These are phyloP conservation scores for Exophiala aquamarina DNA, from an alignment of 2,329 filamentous ascomycete species.

Conservation along the genomic window DNA sequence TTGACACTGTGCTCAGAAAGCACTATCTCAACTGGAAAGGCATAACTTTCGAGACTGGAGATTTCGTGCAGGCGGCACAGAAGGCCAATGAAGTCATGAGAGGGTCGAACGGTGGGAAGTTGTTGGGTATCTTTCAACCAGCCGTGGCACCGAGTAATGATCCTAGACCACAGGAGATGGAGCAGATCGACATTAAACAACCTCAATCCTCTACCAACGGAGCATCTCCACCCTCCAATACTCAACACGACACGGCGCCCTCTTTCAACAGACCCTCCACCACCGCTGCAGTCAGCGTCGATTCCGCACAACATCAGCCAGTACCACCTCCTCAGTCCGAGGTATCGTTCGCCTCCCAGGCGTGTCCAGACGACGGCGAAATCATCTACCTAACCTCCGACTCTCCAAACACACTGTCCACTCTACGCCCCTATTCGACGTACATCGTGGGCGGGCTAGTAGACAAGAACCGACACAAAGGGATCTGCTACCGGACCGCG, in stretches of 20 bases:
- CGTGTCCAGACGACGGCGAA: conserved; percentile 44
- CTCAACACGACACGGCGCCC: background rate
- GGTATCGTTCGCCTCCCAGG: background rate
- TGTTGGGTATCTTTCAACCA: conserved; percentile 57
- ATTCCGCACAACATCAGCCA: conserved; percentile 9
- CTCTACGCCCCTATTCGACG: conserved; percentile 81
- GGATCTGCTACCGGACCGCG: conserved; percentile 83
- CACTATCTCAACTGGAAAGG: conserved; percentile 79
- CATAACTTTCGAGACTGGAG: conserved; percentile 59
- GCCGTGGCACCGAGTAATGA: background rate
- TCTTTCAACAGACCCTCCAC: background rate
- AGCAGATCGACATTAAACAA: background rate
- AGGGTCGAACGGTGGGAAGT: conserved; percentile 52
- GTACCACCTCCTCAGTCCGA: background rate
- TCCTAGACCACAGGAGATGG: background rate
- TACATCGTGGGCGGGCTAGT: conserved; percentile 95
- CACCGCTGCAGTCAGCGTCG: background rate
- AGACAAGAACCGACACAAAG: conserved; percentile 95
- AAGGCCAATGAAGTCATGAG: conserved; percentile 69
- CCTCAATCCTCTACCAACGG: background rate
- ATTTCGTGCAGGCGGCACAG: conserved; percentile 70
- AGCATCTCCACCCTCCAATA: background rate
- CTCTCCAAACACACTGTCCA: conserved; percentile 78
- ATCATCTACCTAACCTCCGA: conserved; percentile 91
- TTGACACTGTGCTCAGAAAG: conserved; percentile 70